Percentiles rank a stretch among this genome's conserved stretches.
These are phyloP conservation scores for Phytophthora litchii DNA, from an alignment of 352 stramenopile species.

Conservation along the genomic window DNA sequence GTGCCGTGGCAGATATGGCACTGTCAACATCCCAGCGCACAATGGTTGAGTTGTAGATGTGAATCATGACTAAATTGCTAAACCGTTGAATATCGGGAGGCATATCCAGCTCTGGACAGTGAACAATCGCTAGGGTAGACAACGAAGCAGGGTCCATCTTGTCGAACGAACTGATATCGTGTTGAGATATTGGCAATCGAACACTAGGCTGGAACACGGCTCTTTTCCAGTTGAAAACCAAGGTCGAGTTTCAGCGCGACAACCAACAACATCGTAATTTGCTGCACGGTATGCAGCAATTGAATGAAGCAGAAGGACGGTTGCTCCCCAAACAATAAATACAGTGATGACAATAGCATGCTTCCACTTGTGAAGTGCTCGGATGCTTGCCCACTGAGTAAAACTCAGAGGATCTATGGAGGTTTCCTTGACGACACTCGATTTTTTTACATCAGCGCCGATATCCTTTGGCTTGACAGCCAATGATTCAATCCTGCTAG, in stretches of 20 bases:
- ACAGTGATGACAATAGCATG: slow-evolving; percentile 2
- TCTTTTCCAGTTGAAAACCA: slow-evolving; percentile 33
- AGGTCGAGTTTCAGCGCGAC: slow-evolving; percentile 14
- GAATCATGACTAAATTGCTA: slow-evolving; percentile 11
- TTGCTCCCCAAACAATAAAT: slow-evolving; percentile 22
- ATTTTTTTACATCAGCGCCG: background rate
- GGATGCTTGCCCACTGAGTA: background rate
- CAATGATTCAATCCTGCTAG: background rate
- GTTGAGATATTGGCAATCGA: slow-evolving; percentile 13
- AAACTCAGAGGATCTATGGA: background rate
- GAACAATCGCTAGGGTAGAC: slow-evolving; percentile 12
- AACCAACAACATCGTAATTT: slow-evolving; percentile 18
- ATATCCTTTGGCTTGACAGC: slow-evolving; percentile 3
- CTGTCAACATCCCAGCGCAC: slow-evolving; percentile 15
- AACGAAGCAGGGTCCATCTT: slow-evolving; percentile 15
- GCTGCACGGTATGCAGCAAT: slow-evolving; percentile 12
- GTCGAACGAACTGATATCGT: slow-evolving; percentile 16
- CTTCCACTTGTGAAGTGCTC: slow-evolving; percentile 15
- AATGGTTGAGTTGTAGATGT: slow-evolving; percentile 31
- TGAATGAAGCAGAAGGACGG: slow-evolving; percentile 16
- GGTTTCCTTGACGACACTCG: background rate
- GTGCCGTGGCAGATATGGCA: slow-evolving; percentile 17
- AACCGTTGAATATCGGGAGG: slow-evolving; percentile 15
- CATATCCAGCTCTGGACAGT: slow-evolving; percentile 18
- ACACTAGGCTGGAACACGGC: slow-evolving; percentile 29